Conservation (phyloP, 768 basidiomycete genomes). For the Mycena kentingensis region DNA sequence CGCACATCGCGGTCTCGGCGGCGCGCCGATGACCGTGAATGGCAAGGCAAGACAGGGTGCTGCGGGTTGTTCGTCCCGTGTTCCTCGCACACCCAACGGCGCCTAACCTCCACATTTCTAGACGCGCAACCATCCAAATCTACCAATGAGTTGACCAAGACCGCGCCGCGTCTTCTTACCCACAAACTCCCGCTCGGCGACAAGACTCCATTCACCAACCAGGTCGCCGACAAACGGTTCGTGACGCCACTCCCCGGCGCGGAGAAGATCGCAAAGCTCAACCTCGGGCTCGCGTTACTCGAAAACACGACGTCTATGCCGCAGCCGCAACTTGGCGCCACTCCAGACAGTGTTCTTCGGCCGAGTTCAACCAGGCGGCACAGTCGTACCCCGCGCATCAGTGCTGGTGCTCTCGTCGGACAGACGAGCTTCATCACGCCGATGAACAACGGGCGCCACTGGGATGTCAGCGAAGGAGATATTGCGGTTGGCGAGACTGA, state of each 20-base stretch:
- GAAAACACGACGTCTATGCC: slow-evolving; percentile 13
- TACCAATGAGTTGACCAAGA: slow-evolving; percentile 10
- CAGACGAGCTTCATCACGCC: slow-evolving; percentile 65
- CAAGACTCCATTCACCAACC: slow-evolving; percentile 78
- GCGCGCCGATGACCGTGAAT: slow-evolving; percentile 45
- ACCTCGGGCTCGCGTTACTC: slow-evolving; percentile 21
- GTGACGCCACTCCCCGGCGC: slow-evolving; percentile 38
- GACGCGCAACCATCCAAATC: slow-evolving; percentile 22
- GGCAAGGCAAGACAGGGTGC: slow-evolving; percentile 48
- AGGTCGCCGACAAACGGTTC: slow-evolving; percentile 36
- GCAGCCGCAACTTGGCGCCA: slow-evolving; percentile 26
- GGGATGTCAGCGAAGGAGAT: slow-evolving; percentile 69
- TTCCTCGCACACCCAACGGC: background rate
- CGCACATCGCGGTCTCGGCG: slow-evolving; percentile 48
- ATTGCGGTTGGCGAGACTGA: slow-evolving; percentile 25
- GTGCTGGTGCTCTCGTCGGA: slow-evolving; percentile 30
- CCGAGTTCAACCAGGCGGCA: slow-evolving; percentile 73
- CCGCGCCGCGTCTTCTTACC: slow-evolving; percentile 25
- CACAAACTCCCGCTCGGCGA: slow-evolving; percentile 55
- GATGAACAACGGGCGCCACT: slow-evolving; percentile 62
- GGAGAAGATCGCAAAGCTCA: slow-evolving; percentile 38
- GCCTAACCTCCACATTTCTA: too few relatives aligned
- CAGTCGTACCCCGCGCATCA: slow-evolving; percentile 51
- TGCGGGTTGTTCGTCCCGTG: slow-evolving; percentile 31
- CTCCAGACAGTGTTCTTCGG: slow-evolving; percentile 48